Base-by-base conservation (phyloP, 1,139 yeast species). In the Taphrina pruni region DNA sequence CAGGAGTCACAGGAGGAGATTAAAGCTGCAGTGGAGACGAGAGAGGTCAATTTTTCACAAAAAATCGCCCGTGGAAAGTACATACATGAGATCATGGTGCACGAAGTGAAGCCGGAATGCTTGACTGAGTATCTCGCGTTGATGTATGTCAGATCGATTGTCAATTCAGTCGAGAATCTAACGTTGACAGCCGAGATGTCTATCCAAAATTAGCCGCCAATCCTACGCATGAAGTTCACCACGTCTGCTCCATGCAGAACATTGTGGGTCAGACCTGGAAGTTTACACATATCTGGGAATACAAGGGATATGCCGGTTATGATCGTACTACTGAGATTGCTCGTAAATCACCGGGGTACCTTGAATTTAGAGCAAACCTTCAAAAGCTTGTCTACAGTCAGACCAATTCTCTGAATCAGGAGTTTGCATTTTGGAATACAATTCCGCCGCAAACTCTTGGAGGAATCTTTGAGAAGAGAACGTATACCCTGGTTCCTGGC, bases 381-480 rank as follows among this genome's bases (percentile, higher is more conserved):
- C 76, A 81, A 11, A 75, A 76, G 5, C 72, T 76, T 55, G 76
- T 81, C 35, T 75, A 79, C 48, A 75, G 79, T 17, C 77, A 83
- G 39, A 76, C 75, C 64, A 75, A 77, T 35, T 76, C 78, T 54
- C 71, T 81, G 41, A 77, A 79, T 74, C 83, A 81, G 69, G 83
- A 81, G 72, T 81, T 81, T 73, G 75, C 77, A 68, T 80, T 80
- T 74, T 81, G 83, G 83, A 82, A 82, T 12, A 81, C 83, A 2
- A 81, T 82, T 1, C 75, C 80, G 1, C 83, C 83, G 7, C 80
- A 79, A 45, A 72, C 74, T 32, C 76, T 79, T 35, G 83, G 83
- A n/a, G 83, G 83, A 2, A 74, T 81, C 45, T 81, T 81, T 69
- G 83, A 81, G 74, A 77, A 81, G 35, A 76, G 83, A 54, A 73